phyloP scores from a whole-genome alignment of 1,284 basidiomycete genomes.

The Polyporus tsugae region DNA sequence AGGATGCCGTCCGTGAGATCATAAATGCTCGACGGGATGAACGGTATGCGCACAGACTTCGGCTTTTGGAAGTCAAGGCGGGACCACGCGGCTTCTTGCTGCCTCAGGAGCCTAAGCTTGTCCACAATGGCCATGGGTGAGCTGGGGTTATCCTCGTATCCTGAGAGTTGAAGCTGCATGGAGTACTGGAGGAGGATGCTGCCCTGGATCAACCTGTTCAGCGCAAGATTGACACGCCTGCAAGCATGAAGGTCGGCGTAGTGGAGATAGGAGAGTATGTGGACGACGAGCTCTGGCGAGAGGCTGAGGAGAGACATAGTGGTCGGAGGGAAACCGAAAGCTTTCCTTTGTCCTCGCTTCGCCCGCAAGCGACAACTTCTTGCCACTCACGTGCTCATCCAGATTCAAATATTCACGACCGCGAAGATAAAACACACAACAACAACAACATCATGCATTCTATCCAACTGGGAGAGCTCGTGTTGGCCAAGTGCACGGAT shows the following conservation, averaged over 20 bases:
- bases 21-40: slow-evolving; percentile 46
- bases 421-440: background rate
- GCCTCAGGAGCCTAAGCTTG: slow-evolving; percentile 41
- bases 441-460: background rate
- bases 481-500: background rate
- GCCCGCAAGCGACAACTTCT: too few relatives aligned
- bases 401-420: background rate
- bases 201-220: slow-evolving; percentile 41
- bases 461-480: background rate
- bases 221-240: slow-evolving; percentile 35
- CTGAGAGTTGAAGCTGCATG: slow-evolving; percentile 44
- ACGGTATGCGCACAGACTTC: slow-evolving; percentile 27
- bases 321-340: slow-evolving; percentile 6
- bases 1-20: slow-evolving; percentile 54
- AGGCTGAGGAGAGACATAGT: slow-evolving; percentile 40
- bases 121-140: slow-evolving; percentile 39
- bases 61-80: slow-evolving; percentile 28
- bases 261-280: slow-evolving; percentile 44
- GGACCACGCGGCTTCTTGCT: slow-evolving; percentile 40
- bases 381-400: slow-evolving; percentile 5
- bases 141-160: slow-evolving; percentile 44
- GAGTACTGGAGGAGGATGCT: slow-evolving; percentile 47
- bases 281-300: slow-evolving; percentile 48
- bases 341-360: background rate
- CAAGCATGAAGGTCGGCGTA: slow-evolving; percentile 42